Base-by-base conservation (phyloP, 2,329 filamentous ascomycete species). In the Aureobasidium uvarum region DNA sequence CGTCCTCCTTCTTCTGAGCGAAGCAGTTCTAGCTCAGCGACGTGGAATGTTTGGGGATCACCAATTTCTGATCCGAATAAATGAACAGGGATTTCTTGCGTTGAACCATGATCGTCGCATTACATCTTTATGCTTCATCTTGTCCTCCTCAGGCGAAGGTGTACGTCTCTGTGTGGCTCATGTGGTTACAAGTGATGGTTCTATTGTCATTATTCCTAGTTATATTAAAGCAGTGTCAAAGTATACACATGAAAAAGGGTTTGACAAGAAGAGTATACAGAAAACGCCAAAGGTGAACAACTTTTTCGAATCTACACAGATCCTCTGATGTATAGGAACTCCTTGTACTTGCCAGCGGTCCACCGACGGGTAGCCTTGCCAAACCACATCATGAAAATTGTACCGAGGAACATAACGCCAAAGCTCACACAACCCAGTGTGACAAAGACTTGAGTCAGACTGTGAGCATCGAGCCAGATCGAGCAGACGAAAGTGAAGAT, bases 331-430 rank as follows among this genome's bases (percentile, higher is more conserved):
- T 77, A 77, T 36, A 84, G 70, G 68, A 83, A 84, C 31, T 77
- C 75, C 56, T 77, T 69, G 66, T 84, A 84, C 63, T 79, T 73
- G 23, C 71, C 71, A 58, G 78, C 73, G 4, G 83, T 85, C 80
- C 79, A 80, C 23, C 78, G 74, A 16, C 83, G 75, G 55, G 77
- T 79, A 2, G 70, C 71, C 74, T 85, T 85, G 1, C 83, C 83
- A 74, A 77, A 85, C 16, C 80, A 72, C 54, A 83, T 82, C 83
- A 85, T 85, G 1, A 83, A 82, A 43, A 82, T 69, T 1, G 82
- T 84, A 6, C 78, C 50, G 23, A 54, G 74, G 73, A 81, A 77
- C 55, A 85, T 77, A 52, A 83, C 80, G 20, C 79, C 76, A 64
- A 85, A 83, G 66, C 81, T 79, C 45, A 85, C 69, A 3, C 81